phyloP scores from a whole-genome alignment of 192 early-diverging fungal genomes.

The Dispira parvispora region DNA sequence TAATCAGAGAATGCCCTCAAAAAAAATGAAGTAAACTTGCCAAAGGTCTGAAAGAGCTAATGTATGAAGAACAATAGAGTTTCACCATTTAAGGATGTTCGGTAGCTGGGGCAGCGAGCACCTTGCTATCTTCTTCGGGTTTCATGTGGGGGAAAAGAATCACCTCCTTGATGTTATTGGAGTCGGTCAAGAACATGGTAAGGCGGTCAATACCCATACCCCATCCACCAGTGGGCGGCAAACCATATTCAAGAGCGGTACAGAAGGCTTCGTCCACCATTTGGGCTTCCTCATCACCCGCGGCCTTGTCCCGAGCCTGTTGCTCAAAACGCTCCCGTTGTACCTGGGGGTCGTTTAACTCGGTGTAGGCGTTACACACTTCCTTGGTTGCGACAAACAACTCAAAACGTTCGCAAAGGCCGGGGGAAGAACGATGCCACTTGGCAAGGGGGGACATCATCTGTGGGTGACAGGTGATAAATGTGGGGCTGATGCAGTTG shows the following conservation, averaged over 20 bases:
- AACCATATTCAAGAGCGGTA: slow-evolving; percentile 88
- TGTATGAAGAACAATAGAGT: too few relatives aligned
- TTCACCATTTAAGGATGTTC: slow-evolving; percentile 1
- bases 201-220: slow-evolving; percentile 94
- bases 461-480: slow-evolving; percentile 92
- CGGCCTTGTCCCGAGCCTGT: slow-evolving; percentile 93
- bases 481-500: slow-evolving; percentile 70
- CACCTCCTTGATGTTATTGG: slow-evolving; percentile 96
- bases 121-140: slow-evolving; percentile 32
- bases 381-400: slow-evolving; percentile 98
- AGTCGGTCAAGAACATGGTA: slow-evolving; percentile 97
- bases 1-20: too few relatives aligned
- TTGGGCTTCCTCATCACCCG: slow-evolving; percentile 98
- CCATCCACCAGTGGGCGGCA: slow-evolving; percentile 90
- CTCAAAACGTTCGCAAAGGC: slow-evolving; percentile 96
- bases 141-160: slow-evolving; percentile 56
- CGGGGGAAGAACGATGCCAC: slow-evolving; percentile 73
- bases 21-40: too few relatives aligned
- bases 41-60: too few relatives aligned
- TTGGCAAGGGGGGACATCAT: slow-evolving; percentile 99
- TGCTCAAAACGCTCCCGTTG: slow-evolving; percentile 96
- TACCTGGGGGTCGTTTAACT: slow-evolving; percentile 99
- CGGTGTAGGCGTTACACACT: slow-evolving; percentile 97
- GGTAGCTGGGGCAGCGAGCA: slow-evolving; percentile 4
- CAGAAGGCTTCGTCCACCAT: slow-evolving; percentile 96